Base-by-base conservation (phyloP, 2,329 filamentous ascomycete genomes). In the Balansia obtecta region DNA sequence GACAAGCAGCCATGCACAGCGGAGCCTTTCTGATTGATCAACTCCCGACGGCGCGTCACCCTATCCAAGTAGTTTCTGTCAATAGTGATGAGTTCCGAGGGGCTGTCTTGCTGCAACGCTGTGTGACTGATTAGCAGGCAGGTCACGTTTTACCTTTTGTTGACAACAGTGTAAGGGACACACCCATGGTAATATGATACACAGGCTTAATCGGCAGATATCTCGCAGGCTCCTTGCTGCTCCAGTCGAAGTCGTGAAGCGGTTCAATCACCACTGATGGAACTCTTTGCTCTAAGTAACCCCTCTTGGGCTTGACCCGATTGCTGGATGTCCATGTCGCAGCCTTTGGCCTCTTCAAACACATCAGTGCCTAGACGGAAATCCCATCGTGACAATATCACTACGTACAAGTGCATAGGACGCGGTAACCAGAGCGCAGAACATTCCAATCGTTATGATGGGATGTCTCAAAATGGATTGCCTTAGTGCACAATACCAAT, bases 171-270 rank as follows among this genome's bases (percentile, higher is more conserved):
- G 32, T 22, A 39, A 18, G 22, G 13, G 16, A 55, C 59, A 33
- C 56, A 73, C 75, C 75, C 74, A 79, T 78, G 0, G 72, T 76
- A 52, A 78, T 76, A 55, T 77, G 64, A 55, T 76, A 79, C 2
- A 68, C 67, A 0, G 72, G 68, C 59, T 76, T 77, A 58, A 75
- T 77, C 0, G 73, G 74, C 2, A 74, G 65, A 37, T 72, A 65
- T 38, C 67, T 63, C 3, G 58, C 53, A 0, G 73, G 71, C 9
- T 65, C 59, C 1, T 61, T 63, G 1, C 57, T 52, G 38, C 64
- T 58, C 68, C 72, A 74, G 53, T 73, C 61, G 50, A 73, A 70
- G 4, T 61, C 56, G 4, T 51, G 8, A 2, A 62, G 52, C 11
- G 62, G 59, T 39, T 61, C 53, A 16, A 63, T 60, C 18, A 10